Base-by-base conservation (phyloP, 179 eudicot genomes). In the Drosera spatulata region DNA sequence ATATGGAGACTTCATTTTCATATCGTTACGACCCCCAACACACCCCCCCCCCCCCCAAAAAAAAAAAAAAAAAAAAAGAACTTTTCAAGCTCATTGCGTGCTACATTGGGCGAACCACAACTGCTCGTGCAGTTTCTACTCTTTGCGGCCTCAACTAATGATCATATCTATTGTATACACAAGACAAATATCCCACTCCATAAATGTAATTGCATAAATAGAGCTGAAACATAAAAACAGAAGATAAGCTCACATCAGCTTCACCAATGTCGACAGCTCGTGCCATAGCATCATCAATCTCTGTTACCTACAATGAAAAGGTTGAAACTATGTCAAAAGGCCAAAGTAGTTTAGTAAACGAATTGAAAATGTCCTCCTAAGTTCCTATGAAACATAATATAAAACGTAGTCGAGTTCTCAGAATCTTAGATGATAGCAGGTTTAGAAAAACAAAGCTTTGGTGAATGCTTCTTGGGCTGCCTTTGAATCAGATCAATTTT, bases 261-360 rank as follows among this genome's bases (percentile, higher is more conserved):
- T 94, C 97, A 56, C 99, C 96, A 50, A 94, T 94, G 74, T 94
- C 99, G 58, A 94, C 91, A 50, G 99, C 99, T 62, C 74, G 80
- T 45, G 99, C 97, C 94, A 94, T 89, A 71, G 99, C 97, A 8
- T 94, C 99, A 75, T 90, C 99, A 52, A 85, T 82, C 66, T 84
- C 96, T 45, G 88, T 63, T 62, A 77, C 59, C 96, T 91, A 77
- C 52, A 47, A 39, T 59, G 39, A 51, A 5, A 51, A 15, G 55
- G 55, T 12, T 11, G 7, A 51, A 51, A 5, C 13, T 8, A 51
- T 2, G 15, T 15, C 22, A 51, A 13, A 51, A 13, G 55, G 33
- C 5, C 2, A 43, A 13, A 51, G 33, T 22, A 22, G 33, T 22
- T 22, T 22, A 22, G 33, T 22, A 22, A 22, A 22, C 33, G 33